These are phyloP conservation scores for Grosmannia penicillata DNA, from an alignment of 2,329 filamentous ascomycete species.

Conservation along the genomic window DNA sequence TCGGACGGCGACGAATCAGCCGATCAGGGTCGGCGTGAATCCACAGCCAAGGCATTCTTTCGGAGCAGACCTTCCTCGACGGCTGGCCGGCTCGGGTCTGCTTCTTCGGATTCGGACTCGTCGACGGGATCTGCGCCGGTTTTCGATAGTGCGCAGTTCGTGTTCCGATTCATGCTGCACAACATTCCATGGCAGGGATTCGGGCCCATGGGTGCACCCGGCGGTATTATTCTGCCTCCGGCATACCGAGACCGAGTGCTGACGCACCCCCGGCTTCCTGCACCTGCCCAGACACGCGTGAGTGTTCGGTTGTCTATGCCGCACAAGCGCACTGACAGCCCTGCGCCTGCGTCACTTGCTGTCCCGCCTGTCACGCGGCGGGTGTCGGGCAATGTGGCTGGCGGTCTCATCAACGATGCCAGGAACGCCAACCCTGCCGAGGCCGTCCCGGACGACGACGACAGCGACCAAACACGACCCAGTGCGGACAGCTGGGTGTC, in stretches of 20 bases:
- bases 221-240: conserved; percentile 39
- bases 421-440: conserved; percentile 26
- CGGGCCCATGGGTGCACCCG: conserved; percentile 4
- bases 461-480: background rate
- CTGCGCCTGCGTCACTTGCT: conserved; percentile 20
- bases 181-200: conserved; percentile 16
- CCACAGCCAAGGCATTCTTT: too few relatives aligned
- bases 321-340: conserved; percentile 20
- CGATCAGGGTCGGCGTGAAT: conserved; percentile 34
- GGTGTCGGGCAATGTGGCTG: conserved; percentile 29
- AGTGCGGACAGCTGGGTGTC: background rate
- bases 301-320: conserved; percentile 18
- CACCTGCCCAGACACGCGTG: conserved; percentile 52
- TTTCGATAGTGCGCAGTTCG: conserved; percentile 41
- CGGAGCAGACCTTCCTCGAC: too few relatives aligned
- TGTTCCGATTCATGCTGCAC: conserved; percentile 63
- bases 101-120: conserved; percentile 31
- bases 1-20: conserved; percentile 26
- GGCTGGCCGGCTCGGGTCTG: conserved; percentile 16
- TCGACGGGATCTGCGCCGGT: conserved; percentile 40
- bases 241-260: conserved; percentile 45
- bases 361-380: conserved; percentile 29
- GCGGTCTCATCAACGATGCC: conserved; percentile 33
- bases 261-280: conserved; percentile 52
- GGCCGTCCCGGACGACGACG: conserved; percentile 4